phyloP scores from a whole-genome alignment of 2,329 filamentous ascomycete species.

The Tolypocladium paradoxum region DNA sequence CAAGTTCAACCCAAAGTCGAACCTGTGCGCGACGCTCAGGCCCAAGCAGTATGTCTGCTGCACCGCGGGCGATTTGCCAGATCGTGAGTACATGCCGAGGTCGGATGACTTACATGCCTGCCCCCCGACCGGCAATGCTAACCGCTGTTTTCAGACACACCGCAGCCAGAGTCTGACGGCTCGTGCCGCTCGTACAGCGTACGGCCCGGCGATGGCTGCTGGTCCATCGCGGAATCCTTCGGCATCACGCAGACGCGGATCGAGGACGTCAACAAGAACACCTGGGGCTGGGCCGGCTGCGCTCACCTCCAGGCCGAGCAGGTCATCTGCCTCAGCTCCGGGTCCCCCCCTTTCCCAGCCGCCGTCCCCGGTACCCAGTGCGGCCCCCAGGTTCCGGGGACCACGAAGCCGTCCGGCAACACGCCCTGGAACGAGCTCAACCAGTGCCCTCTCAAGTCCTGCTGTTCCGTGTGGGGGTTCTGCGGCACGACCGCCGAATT shows the following conservation, averaged over 20 bases:
- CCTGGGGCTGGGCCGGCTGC: constrained; percentile 15
- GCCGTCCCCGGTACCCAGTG: constrained; percentile 9
- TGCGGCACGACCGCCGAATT: constrained; percentile 30
- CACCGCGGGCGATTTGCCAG: constrained; percentile 20
- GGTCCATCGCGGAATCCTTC: constrained; percentile 14
- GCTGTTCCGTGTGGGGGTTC: constrained; percentile 26
- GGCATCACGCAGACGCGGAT: constrained; percentile 9
- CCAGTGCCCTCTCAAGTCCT: constrained; percentile 18
- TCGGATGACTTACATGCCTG: no score
- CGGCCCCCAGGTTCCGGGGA: constrained; percentile 12
- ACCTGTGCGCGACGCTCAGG: constrained; percentile 10
- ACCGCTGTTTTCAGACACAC: no score
- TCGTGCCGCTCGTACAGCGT: constrained; percentile 17
- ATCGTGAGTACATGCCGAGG: no score
- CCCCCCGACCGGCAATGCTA: no score
- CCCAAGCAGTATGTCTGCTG: constrained; percentile 24
- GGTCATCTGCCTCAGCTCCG: constrained; percentile 12
- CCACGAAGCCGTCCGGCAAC: constrained; percentile 6
- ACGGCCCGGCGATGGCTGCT: constrained; percentile 20
- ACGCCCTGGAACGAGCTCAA: constrained; percentile 13
- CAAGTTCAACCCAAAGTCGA: constrained; percentile 23
- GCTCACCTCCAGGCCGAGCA: constrained; percentile 3
- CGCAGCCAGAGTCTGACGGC: constrained; percentile 16
- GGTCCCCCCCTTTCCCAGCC: constrained; percentile 12
- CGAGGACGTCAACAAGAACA: constrained; percentile 15